Percentiles rank a stretch among this genome's conserved stretches.
These are phyloP conservation scores for Mentha longifolia DNA, from an alignment of 257 asterid genomes.

Conservation along the genomic window DNA sequence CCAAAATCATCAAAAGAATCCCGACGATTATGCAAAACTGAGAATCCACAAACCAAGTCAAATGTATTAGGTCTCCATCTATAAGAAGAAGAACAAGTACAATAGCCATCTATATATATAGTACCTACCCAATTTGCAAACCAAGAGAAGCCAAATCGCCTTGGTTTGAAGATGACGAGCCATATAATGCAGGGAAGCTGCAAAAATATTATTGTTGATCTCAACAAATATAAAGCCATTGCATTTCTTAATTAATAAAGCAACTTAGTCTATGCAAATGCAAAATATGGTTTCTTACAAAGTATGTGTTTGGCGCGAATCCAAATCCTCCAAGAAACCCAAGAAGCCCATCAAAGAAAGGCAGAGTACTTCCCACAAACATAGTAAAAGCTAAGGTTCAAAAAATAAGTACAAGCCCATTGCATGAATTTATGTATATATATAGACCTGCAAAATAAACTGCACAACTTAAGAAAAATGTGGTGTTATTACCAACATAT, in stretches of 20 bases:
- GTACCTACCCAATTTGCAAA: background rate
- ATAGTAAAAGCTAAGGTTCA: background rate
- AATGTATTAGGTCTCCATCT: background rate
- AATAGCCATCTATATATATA: too few relatives aligned
- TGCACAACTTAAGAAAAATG: background rate
- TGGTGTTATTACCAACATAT: background rate
- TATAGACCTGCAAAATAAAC: background rate
- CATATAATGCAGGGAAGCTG: background rate
- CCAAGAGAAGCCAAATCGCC: background rate
- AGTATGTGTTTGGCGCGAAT: background rate
- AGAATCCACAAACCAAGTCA: conserved; percentile 8
- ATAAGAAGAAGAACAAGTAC: too few relatives aligned
- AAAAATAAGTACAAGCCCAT: background rate
- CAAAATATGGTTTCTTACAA: background rate
- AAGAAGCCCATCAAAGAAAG: conserved; percentile 5
- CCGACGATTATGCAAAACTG: conserved; percentile 56
- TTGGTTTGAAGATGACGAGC: background rate
- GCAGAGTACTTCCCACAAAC: conserved; percentile 4
- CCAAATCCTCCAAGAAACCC: conserved; percentile 8
- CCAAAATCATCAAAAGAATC: conserved; percentile 36
- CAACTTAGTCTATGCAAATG: background rate
- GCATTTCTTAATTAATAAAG: background rate
- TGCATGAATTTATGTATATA: background rate
- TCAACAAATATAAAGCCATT: background rate
- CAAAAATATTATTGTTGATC: too few relatives aligned